Percentiles rank a stretch among this genome's conserved stretches.
These are phyloP conservation scores for Pseudoneurospora amorphoporcata DNA, from an alignment of 495 filamentous ascomycete genomes.

Conservation along the genomic window DNA sequence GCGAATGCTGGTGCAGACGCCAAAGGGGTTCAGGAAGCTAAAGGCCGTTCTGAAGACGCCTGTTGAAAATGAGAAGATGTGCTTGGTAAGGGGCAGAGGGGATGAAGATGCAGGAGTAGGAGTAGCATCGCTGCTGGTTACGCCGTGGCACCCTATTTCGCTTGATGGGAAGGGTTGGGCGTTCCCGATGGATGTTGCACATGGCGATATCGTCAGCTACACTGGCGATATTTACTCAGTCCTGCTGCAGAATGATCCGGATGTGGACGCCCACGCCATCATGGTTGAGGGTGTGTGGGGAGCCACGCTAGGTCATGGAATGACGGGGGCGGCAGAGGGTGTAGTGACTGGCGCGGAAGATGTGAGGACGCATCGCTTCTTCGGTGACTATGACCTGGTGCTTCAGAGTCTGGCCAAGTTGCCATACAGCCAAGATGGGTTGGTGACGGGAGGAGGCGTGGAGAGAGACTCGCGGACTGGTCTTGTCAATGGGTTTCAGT, in stretches of 20 bases:
- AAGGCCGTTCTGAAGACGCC: slow-evolving; percentile 26
- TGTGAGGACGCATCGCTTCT: slow-evolving; percentile 31
- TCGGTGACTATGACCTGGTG: slow-evolving; percentile 30
- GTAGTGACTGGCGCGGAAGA: slow-evolving; percentile 6
- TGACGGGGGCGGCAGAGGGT: slow-evolving; percentile 2
- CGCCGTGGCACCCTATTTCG: slow-evolving; percentile 35
- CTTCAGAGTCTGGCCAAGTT: slow-evolving; percentile 15
- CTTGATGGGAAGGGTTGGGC: slow-evolving; percentile 15
- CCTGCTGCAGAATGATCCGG: slow-evolving; percentile 25
- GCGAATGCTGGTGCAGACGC: slow-evolving; percentile 30
- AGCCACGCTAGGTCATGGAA: slow-evolving; percentile 35
- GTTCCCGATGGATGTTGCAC: slow-evolving; percentile 24
- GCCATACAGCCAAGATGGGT: slow-evolving; percentile 16
- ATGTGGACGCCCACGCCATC: slow-evolving; percentile 30
- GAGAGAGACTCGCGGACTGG: slow-evolving; percentile 23
- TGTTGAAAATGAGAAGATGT: slow-evolving; percentile 14
- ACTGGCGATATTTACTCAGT: slow-evolving; percentile 34
- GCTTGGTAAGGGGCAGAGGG: slow-evolving; percentile 5
- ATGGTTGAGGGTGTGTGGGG: slow-evolving; percentile 31
- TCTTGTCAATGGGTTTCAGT: slow-evolving; percentile 28
- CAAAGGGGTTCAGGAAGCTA: slow-evolving; percentile 23
- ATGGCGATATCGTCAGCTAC: slow-evolving; percentile 14
- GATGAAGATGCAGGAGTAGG: neutral
- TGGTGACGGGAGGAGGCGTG: slow-evolving; percentile 25
- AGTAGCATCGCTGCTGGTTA: slow-evolving; percentile 14